Percentiles rank a stretch among this genome's conserved stretches.
Evolutionary conservation across 1,284 basidiomycete species (phyloP).

Genomic region (Puccinia coronata): DNA sequence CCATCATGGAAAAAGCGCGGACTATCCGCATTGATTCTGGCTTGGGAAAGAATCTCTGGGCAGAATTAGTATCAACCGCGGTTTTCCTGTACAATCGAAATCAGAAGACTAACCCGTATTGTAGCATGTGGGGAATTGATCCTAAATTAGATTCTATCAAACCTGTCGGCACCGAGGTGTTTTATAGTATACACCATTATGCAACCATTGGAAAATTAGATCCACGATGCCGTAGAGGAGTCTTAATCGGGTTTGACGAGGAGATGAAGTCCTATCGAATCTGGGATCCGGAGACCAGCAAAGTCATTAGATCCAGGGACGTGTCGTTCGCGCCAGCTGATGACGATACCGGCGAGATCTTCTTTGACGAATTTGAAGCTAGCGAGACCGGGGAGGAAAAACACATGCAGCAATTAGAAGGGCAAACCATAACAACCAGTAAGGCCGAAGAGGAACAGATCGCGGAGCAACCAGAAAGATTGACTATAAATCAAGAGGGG

Average conservation of each 20-base stretch:
- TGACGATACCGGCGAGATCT: not conserved
- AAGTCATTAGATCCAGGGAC: constrained; percentile 26
- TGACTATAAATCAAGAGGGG: constrained; percentile 14
- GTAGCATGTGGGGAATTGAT: not conserved
- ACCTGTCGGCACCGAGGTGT: not conserved
- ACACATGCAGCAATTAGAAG: not conserved
- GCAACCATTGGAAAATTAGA: constrained; percentile 20
- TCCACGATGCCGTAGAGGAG: constrained; percentile 6
- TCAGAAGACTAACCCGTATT: constrained; percentile 21
- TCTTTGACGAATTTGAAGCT: constrained; percentile 6
- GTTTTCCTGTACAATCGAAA: constrained; percentile 8
- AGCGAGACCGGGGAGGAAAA: not conserved
- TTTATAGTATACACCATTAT: constrained; percentile 17
- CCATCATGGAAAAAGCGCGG: constrained; percentile 27
- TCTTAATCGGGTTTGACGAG: constrained; percentile 20
- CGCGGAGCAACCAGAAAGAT: not conserved
- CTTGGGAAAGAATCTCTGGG: constrained; percentile 13
- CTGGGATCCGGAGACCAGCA: constrained; percentile 1
- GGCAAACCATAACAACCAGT: too few species aligned
- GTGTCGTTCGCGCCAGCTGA: not conserved
- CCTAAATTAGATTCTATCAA: constrained; percentile 18
- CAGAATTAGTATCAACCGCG: constrained; percentile 28
- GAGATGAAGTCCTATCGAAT: constrained; percentile 21
- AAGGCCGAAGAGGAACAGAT: too few species aligned
- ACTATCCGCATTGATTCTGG: not conserved